Conservation (phyloP, 768 basidiomycete genomes). For the Leucocoprinus leucothites region DNA sequence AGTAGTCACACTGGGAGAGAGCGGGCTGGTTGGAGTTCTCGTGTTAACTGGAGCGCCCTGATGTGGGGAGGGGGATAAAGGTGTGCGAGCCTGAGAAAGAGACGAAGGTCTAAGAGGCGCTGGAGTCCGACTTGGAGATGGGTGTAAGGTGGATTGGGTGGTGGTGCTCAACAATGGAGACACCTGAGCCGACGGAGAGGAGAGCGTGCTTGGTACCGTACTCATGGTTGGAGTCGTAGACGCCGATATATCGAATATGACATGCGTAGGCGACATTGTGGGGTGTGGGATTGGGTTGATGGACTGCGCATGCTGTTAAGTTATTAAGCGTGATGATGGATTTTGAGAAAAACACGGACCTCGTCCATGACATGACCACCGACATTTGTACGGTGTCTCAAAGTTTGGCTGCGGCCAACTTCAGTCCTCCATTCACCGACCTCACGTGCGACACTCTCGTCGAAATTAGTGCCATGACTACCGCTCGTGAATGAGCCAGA, state of each 20-base stretch:
- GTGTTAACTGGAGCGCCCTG: constrained; percentile 1
- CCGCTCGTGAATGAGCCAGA: constrained; percentile 7
- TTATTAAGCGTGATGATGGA: background rate
- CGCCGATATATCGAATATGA: constrained; percentile 35
- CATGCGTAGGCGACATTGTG: constrained; percentile 47
- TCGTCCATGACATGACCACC: constrained; percentile 39
- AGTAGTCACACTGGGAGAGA: background rate
- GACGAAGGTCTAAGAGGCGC: constrained; percentile 6
- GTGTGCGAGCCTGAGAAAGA: constrained; percentile 13
- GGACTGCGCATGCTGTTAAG: constrained; percentile 30
- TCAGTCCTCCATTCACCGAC: constrained; percentile 51
- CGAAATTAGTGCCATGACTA: constrained; percentile 38
- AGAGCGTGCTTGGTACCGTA: constrained; percentile 19
- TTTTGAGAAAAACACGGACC: constrained; percentile 29
- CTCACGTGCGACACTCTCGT: constrained; percentile 48
- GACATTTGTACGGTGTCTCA: constrained; percentile 30
- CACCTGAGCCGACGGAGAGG: constrained; percentile 22
- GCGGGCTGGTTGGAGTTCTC: constrained; percentile 9
- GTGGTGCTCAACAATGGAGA: constrained; percentile 14
- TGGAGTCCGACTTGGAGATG: background rate
- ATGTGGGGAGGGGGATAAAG: constrained; percentile 12
- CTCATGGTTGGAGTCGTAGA: constrained; percentile 23
- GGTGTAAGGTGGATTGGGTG: constrained; percentile 6
- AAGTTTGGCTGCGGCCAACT: constrained; percentile 27
- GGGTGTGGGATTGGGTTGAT: constrained; percentile 42